phyloP scores from a whole-genome alignment of 495 filamentous ascomycete genomes.

The Entonaema liquescens region DNA sequence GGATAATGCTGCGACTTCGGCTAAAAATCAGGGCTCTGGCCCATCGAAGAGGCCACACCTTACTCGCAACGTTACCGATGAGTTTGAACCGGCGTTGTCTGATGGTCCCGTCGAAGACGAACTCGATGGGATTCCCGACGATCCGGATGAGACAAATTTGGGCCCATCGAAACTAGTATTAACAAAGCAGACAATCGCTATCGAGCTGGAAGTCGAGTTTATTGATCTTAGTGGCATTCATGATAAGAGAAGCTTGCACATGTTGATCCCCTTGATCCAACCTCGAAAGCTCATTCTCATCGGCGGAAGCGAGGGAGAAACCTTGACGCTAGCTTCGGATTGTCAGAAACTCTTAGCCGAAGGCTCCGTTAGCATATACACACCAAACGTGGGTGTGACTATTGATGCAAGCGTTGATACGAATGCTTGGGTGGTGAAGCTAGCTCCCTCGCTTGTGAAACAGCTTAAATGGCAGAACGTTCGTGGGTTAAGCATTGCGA shows the following conservation, averaged over 20 bases:
- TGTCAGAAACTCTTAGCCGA: slow-evolving; percentile 77
- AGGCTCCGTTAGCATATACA: slow-evolving; percentile 72
- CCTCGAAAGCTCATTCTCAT: slow-evolving; percentile 93
- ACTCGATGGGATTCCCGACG: slow-evolving; percentile 63
- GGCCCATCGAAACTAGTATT: slow-evolving; percentile 80
- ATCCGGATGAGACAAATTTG: slow-evolving; percentile 65
- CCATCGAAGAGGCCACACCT: slow-evolving; percentile 53
- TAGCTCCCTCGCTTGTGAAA: slow-evolving; percentile 82
- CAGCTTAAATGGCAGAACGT: slow-evolving; percentile 95
- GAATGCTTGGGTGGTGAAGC: slow-evolving; percentile 94
- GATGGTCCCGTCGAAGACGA: slow-evolving; percentile 58
- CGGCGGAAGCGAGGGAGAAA: slow-evolving; percentile 80
- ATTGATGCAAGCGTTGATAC: slow-evolving; percentile 96
- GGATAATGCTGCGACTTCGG: slow-evolving; percentile 70
- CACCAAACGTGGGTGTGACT: slow-evolving; percentile 71
- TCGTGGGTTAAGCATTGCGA: slow-evolving; percentile 85
- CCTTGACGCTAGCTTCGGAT: slow-evolving; percentile 75
- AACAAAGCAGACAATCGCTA: slow-evolving; percentile 64
- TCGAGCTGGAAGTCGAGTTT: slow-evolving; percentile 80
- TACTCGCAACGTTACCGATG: slow-evolving; percentile 50
- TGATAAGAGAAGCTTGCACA: slow-evolving; percentile 89
- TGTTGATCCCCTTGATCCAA: slow-evolving; percentile 93
- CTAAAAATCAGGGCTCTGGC: slow-evolving; percentile 47
- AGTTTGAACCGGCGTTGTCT: slow-evolving; percentile 51
- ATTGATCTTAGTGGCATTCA: slow-evolving; percentile 93